Evolutionary conservation across 2,329 filamentous ascomycete species (phyloP), one percentile per base, ranked within the genome.

Genomic region (Pseudofabraea citricarpa): DNA sequence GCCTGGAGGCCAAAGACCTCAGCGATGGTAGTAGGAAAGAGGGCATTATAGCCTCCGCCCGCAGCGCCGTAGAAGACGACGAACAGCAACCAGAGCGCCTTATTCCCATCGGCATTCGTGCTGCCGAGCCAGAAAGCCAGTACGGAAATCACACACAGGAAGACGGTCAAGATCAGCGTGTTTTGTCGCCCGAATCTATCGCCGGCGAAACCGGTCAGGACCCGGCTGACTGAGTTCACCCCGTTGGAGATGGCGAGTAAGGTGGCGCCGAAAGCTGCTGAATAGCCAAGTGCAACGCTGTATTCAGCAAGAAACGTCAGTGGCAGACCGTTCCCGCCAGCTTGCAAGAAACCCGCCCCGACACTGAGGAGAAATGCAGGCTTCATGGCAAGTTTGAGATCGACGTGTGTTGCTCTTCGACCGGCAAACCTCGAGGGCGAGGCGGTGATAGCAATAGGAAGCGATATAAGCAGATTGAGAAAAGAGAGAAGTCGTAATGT

Each of bases 301-400:
- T 73, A 75, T 12, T 70, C 69, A 0, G 70, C 64, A 29, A 74
- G 62, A 45, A 74, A 75, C 0, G 65, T 64, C n/a, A 73, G 59
- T 0, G 72, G 72, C 8, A 72, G 63, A 39, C 67, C 64, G 33
- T 70, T 66, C 4, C 68, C 70, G 35, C 70, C 66, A 1, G 72
- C 64, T 56, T 73, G 53, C 1, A 60, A 41, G 12, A 70, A 66
- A 2, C 64, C 66, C 1, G 66, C 68, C 2, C 64, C 47, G n/a
- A 63, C 64, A 21, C 64, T 64, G 29, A 70, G 60, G 24, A 69
- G 41, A 44, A 74, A 72, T 1, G 63, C 59, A 1, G 68, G 64
- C 15, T 64, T 62, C 7, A 50, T 51, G 12, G 66, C 65, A 5
- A 68, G 52, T 9, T 56, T 55, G 21, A 65, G 61, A 33, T 66